Base-by-base conservation (phyloP, 2,329 filamentous ascomycete genomes). In the Diaporthe aspalathi region DNA sequence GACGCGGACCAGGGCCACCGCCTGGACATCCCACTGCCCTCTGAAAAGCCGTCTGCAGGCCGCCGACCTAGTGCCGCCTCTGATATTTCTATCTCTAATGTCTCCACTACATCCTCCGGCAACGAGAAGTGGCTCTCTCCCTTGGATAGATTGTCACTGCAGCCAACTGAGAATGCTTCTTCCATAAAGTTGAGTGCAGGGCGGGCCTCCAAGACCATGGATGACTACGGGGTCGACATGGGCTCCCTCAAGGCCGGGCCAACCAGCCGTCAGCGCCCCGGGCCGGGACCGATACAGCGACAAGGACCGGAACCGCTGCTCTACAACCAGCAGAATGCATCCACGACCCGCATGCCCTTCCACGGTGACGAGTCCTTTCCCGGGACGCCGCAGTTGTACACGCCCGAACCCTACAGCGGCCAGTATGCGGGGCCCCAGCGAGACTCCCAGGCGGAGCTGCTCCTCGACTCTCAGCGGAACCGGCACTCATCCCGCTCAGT, bases 101-200 rank as follows among this genome's bases (percentile, higher is more conserved):
- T 49, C 29, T 66, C 68, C 17, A 66, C 68, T 14, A 67, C 60
- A 16, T 67, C 68, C 12, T 56, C 50, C 29, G 63, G 43, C 43
- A 70, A 67, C 54, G 60, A 70, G 40, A 70, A 67, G 54, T 70
- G 69, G 62, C 52, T 66, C 12, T 67, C 69, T 32, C 69, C 69
- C 43, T 12, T 67, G 52, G 69, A 70, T 35, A 67, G 40, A 22
- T 35, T 67, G 5, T 57, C 40, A n/a, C 54, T n/a, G n/a, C 56
- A 57, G 56, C 56, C 62, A 22, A 22, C 40, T 12, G 27, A 63
- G 22, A 56, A 63, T 68, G 54, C 22, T 53, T 49, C 49, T 53
- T 38, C 49, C 52, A 53, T 53, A 45, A 45, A 27, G 14, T 45
- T 20, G 16, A n/a, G 20, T 20, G 53, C 54, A 38, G 63, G 38